Evolutionary conservation across 2,329 filamentous ascomycete genomes (phyloP).

Genomic region (Mariannaea sp.): DNA sequence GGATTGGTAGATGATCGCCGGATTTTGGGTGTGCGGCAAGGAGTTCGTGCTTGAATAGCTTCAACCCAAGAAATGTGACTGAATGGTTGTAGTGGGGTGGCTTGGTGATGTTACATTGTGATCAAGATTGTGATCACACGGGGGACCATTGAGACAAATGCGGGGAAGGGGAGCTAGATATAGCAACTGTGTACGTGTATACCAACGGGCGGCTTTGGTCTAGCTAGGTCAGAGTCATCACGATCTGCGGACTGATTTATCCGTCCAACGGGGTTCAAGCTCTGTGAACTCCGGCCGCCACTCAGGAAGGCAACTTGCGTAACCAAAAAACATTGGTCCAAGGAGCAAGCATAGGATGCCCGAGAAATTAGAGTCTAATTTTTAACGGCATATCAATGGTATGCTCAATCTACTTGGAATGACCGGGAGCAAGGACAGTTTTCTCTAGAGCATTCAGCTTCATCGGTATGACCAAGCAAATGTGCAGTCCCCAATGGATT

Average conservation of each 20-base stretch:
- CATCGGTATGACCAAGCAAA: too few species aligned
- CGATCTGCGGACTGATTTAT: conserved; percentile 3
- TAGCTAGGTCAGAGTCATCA: neutral
- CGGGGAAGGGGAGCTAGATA: neutral
- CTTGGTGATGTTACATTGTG: conserved; percentile 1
- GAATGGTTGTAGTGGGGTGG: conserved; percentile 9
- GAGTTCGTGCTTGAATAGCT: neutral
- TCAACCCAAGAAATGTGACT: neutral
- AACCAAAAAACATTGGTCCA: too few species aligned
- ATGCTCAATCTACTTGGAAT: too few species aligned
- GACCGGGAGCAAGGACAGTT: too few species aligned
- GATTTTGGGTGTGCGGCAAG: conserved; percentile 5
- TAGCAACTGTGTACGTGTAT: neutral
- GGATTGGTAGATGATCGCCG: neutral
- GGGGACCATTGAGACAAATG: neutral
- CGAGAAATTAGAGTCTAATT: too few species aligned
- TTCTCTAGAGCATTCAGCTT: too few species aligned
- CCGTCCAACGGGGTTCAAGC: neutral
- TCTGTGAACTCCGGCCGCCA: too few species aligned
- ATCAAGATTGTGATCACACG: conserved; percentile 6
- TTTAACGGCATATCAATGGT: too few species aligned
- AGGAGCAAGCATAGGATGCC: too few species aligned
- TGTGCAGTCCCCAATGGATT: too few species aligned
- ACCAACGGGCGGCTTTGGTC: neutral
- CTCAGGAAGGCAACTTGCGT: too few species aligned